Percentiles rank a stretch among this genome's conserved stretches.
Evolutionary conservation across 148 eudicot species (phyloP).

Genomic region (Persicaria maculosa): DNA sequence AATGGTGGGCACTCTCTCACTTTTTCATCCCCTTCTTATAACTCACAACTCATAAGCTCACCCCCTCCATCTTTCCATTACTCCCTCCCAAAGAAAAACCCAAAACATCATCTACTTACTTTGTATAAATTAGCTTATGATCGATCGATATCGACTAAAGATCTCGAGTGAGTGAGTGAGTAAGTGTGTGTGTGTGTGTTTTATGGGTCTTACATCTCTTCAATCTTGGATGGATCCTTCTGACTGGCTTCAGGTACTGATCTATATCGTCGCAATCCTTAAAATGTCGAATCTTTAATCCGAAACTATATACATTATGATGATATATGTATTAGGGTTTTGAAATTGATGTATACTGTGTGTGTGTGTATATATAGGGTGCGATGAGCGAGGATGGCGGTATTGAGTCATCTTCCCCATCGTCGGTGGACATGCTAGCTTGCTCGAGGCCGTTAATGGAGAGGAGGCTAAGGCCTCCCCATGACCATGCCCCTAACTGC

Average conservation of each 20-base stretch:
- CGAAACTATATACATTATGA: background rate
- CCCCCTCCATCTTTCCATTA: too few relatives aligned
- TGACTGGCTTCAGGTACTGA: conserved; percentile 7
- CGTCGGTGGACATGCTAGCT: conserved; percentile 52
- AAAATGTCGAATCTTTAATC: background rate
- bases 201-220: conserved; percentile 5
- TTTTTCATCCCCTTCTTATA: too few relatives aligned
- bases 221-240: conserved; percentile 9
- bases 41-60: too few relatives aligned
- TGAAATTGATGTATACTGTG: background rate
- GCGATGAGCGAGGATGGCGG: conserved; percentile 13
- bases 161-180: background rate
- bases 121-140: too few relatives aligned
- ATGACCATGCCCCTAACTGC: conserved; percentile 67
- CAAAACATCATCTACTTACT: too few relatives aligned
- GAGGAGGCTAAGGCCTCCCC: conserved; percentile 66
- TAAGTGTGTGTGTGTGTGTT: background rate
- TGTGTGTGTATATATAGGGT: background rate
- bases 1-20: too few relatives aligned
- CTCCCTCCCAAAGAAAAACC: too few relatives aligned
- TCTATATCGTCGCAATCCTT: background rate
- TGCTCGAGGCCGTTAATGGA: conserved; percentile 65
- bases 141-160: background rate
- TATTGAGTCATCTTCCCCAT: conserved; percentile 46
- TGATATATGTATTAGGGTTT: background rate